Evolutionary conservation across 768 basidiomycete species (phyloP).

Genomic region (Mycena vulgaris): DNA sequence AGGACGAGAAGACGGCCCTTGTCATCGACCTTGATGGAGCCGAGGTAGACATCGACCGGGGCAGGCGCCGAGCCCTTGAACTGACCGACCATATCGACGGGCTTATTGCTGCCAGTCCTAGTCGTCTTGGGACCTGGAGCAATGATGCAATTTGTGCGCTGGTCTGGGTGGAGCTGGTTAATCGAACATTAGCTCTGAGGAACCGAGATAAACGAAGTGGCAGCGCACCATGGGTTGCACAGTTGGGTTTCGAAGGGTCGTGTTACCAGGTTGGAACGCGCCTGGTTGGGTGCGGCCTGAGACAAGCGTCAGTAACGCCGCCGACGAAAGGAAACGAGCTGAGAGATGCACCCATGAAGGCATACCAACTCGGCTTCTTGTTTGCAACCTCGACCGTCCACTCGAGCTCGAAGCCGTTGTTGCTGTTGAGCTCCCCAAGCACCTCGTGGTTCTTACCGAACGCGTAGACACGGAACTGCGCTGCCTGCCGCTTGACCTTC

Average conservation of each 20-base stretch:
- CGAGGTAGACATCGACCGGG: slow-evolving; percentile 39
- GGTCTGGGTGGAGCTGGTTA: slow-evolving; percentile 35
- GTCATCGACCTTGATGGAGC: slow-evolving; percentile 43
- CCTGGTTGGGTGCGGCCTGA: slow-evolving; percentile 11
- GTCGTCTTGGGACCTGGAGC: slow-evolving; percentile 35
- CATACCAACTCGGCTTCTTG: slow-evolving; percentile 44
- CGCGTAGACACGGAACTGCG: slow-evolving; percentile 51
- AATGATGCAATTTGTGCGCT: slow-evolving; percentile 41
- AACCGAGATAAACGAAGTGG: not conserved
- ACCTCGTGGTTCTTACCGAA: slow-evolving; percentile 42
- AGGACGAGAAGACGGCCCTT: slow-evolving; percentile 50
- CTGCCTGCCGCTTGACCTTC: slow-evolving; percentile 49
- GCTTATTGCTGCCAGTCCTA: slow-evolving; percentile 1
- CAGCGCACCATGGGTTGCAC: slow-evolving; percentile 42
- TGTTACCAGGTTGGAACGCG: slow-evolving; percentile 6
- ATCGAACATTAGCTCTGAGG: not conserved
- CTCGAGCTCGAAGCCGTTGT: slow-evolving; percentile 37
- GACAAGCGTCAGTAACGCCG: not conserved
- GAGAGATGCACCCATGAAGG: slow-evolving; percentile 36
- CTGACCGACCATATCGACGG: slow-evolving; percentile 33
- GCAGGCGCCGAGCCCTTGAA: slow-evolving; percentile 41
- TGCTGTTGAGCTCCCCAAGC: slow-evolving; percentile 48
- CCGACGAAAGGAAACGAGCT: not conserved
- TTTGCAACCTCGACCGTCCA: slow-evolving; percentile 55
- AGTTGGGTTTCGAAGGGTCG: slow-evolving; percentile 43